Evolutionary conservation across 2,329 filamentous ascomycete genomes (phyloP).

Genomic region (Penicillium brevicompactum): DNA sequence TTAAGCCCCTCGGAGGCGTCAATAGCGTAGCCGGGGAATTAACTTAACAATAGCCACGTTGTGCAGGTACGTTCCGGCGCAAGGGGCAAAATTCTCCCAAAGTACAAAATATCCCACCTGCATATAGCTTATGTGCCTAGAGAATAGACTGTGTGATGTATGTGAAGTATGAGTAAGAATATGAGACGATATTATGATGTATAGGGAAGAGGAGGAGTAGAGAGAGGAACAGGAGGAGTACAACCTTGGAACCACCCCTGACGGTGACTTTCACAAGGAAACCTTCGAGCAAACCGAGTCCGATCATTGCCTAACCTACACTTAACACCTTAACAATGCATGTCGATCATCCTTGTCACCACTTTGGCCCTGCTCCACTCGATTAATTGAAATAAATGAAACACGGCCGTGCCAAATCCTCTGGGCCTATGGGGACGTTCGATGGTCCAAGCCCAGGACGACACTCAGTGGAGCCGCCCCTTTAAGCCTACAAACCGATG

Average conservation of each 20-base stretch:
- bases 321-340: not conserved
- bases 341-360: slow-evolving; percentile 8
- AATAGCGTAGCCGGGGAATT: slow-evolving; percentile 2
- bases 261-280: not conserved
- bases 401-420: slow-evolving; percentile 14
- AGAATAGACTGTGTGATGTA: not conserved
- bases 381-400: slow-evolving; percentile 18
- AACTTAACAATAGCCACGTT: not conserved
- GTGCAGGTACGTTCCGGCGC: not conserved
- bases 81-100: not conserved
- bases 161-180: not conserved
- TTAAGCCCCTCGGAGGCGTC: not conserved
- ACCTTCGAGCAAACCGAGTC: not conserved
- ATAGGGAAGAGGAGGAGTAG: not conserved
- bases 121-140: not conserved
- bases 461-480: slow-evolving; percentile 15
- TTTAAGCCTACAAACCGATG: slow-evolving; percentile 8
- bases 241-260: not conserved
- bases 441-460: slow-evolving; percentile 6
- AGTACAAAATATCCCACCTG: not conserved
- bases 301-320: not conserved
- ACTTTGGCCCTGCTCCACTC: slow-evolving; percentile 15
- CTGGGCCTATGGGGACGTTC: slow-evolving; percentile 9
- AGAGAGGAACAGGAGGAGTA: not conserved
- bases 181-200: not conserved